Conservation (phyloP, 1,139 yeast species). For the Meyerozyma sp. region DNA sequence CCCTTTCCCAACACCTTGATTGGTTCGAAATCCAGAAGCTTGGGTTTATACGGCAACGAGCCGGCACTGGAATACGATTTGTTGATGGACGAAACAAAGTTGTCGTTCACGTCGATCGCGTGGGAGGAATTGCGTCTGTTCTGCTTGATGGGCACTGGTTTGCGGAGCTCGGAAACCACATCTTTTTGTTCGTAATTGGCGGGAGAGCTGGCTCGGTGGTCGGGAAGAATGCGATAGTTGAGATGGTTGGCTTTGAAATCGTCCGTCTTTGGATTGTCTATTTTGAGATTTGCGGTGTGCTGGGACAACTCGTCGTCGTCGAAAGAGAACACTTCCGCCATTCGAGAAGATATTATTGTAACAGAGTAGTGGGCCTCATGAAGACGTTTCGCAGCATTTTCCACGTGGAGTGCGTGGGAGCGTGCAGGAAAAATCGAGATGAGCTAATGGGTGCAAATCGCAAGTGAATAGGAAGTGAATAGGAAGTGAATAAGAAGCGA, state of each 20-base stretch:
- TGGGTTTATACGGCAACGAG: slow-evolving; percentile 20
- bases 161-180: slow-evolving; percentile 13
- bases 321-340: neutral
- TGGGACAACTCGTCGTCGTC: neutral
- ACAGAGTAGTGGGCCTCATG: neutral
- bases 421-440: no score
- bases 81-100: slow-evolving; percentile 22
- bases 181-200: slow-evolving; percentile 8
- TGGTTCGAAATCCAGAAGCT: slow-evolving; percentile 61
- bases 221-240: neutral
- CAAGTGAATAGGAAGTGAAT: no score
- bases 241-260: neutral
- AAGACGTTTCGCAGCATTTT: neutral
- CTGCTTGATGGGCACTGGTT: slow-evolving; percentile 12
- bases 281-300: neutral
- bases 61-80: slow-evolving; percentile 4
- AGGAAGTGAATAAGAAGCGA: no score
- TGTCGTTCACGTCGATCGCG: slow-evolving; percentile 21
- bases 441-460: neutral
- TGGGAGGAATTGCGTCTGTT: slow-evolving; percentile 12
- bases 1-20: slow-evolving; percentile 85
- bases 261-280: neutral
- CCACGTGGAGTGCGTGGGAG: neutral
- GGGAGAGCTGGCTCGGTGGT: neutral
- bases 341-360: neutral